Percentiles rank a stretch among this genome's conserved stretches.
Conservation (phyloP, 345 rosid species). For the Corchorus capsularis region DNA sequence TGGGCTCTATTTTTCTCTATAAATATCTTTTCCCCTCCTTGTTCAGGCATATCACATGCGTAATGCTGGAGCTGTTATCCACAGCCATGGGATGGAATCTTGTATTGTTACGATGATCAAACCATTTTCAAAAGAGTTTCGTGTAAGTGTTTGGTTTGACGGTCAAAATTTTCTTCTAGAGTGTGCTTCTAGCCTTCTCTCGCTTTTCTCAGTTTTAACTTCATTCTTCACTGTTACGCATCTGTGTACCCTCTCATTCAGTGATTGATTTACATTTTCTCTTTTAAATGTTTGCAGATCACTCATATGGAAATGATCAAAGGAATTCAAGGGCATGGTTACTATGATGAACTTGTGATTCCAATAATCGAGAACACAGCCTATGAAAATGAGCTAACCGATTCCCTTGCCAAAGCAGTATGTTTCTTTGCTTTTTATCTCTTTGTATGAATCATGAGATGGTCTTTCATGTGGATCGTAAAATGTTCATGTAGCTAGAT, state of each 20-base stretch:
- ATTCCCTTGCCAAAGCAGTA: slow-evolving; percentile 91
- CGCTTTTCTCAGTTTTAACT: neutral
- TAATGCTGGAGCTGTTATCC: slow-evolving; percentile 97
- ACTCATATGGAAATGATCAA: slow-evolving; percentile 99
- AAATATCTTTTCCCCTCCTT: slow-evolving; percentile 8
- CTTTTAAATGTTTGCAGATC: slow-evolving; percentile 48
- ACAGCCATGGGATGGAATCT: slow-evolving; percentile 97
- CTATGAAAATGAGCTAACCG: slow-evolving; percentile 85
- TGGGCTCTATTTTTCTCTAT: slow-evolving; percentile 6
- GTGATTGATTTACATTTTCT: slow-evolving; percentile 15
- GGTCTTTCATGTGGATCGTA: neutral
- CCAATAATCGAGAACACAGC: slow-evolving; percentile 98
- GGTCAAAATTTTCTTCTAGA: neutral
- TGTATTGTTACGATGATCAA: slow-evolving; percentile 94
- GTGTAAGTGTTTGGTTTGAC: slow-evolving; percentile 52
- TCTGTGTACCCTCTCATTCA: neutral
- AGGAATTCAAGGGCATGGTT: slow-evolving; percentile 97
- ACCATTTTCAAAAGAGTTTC: slow-evolving; percentile 81
- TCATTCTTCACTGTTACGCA: neutral
- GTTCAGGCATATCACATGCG: slow-evolving; percentile 82
- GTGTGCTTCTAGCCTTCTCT: neutral
- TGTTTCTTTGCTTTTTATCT: slow-evolving; percentile 24
- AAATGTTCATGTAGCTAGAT: neutral
- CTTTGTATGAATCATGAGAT: neutral
- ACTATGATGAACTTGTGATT: slow-evolving; percentile 88